Evolutionary conservation across 192 early-diverging fungal species (phyloP), one percentile per base, ranked within the genome.

Genomic region (Diversispora eburnea): DNA sequence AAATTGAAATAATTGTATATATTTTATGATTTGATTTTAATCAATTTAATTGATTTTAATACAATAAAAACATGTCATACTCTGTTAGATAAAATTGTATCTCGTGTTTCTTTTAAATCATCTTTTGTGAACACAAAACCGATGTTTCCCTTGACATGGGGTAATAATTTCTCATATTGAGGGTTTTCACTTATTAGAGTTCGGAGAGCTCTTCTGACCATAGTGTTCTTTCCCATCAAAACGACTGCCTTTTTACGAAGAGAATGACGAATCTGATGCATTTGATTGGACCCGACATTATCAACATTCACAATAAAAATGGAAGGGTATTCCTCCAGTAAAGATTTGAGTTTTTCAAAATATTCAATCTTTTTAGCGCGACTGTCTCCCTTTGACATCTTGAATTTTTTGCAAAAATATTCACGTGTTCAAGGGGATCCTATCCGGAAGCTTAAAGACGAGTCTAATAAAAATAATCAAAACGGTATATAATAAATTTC

Each of bases 181-280:
- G 96, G 93, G 88, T 94, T 88, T 76, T 92, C 89, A 67, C 70
- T 41, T 56, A 87, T 72, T 64, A 92, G 77, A 54, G 77, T 76
- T 78, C 84, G 86, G 76, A 93, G 84, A 51, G 87, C 89, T 82
- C 90, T 88, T 75, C 96, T 94, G 60, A 99, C 93, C 95, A 98
- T 99, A 83, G 98, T 98, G 93, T 99, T 99, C 91, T 99, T 99
- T 78, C 96, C 98, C 98, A 99, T 99, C 70, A 99, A 91, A 59
- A 99, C 89, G 81, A 89, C 92, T 75, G 88, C 95, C 51, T 91
- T 82, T 66, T 93, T 92, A 84, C 98, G 95, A 82, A 99, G 91
- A 65, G 89, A 77, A 79, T 86, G 86, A 86, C 92, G 91, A 81
- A 97, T 93, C 79, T 96, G 90, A 89, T 99, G 98, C 96, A 99